Percentiles rank a stretch among this genome's conserved stretches.
These are phyloP conservation scores for Lathyrus sativus DNA, from an alignment of 306 rosid genomes.

Conservation along the genomic window DNA sequence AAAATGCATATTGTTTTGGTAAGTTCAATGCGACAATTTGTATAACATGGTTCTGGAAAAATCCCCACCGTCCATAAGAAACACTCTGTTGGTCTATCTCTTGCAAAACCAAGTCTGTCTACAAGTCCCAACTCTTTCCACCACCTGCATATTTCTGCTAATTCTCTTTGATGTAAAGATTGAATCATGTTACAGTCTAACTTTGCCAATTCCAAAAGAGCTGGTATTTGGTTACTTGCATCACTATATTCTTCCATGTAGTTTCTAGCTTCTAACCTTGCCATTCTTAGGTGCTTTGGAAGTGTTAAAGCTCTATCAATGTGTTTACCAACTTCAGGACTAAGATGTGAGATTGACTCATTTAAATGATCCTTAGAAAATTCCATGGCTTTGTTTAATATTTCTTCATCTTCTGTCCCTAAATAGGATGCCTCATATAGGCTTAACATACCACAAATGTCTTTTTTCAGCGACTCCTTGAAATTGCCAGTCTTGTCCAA, in stretches of 20 bases:
- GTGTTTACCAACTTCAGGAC: background rate
- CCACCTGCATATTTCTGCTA: conserved; percentile 53
- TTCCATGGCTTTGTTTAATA: conserved; percentile 38
- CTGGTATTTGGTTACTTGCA: conserved; percentile 8
- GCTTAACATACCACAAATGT: conserved; percentile 45
- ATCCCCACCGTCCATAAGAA: conserved; percentile 53
- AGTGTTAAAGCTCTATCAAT: conserved; percentile 36
- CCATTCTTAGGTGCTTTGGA: conserved; percentile 54
- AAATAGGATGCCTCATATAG: conserved; percentile 48
- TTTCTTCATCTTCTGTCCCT: conserved; percentile 40
- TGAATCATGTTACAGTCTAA: conserved; percentile 42
- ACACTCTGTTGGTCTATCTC: conserved; percentile 58
- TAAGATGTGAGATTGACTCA: conserved; percentile 17
- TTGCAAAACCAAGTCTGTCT: conserved; percentile 46
- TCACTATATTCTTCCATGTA: conserved; percentile 44
- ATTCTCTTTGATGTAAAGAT: conserved; percentile 44
- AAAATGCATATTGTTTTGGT: conserved; percentile 46
- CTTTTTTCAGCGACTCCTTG: conserved; percentile 35
- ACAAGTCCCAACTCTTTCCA: conserved; percentile 51
- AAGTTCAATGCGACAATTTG: conserved; percentile 48
- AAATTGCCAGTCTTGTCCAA: conserved; percentile 41
- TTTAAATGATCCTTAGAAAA: conserved; percentile 39
- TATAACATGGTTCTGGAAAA: conserved; percentile 46
- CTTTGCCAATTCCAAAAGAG: conserved; percentile 45
- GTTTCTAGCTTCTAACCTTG: conserved; percentile 42